Evolutionary conservation across 2,329 filamentous ascomycete genomes (phyloP).

Genomic region (Hirsutella minnesotensis): DNA sequence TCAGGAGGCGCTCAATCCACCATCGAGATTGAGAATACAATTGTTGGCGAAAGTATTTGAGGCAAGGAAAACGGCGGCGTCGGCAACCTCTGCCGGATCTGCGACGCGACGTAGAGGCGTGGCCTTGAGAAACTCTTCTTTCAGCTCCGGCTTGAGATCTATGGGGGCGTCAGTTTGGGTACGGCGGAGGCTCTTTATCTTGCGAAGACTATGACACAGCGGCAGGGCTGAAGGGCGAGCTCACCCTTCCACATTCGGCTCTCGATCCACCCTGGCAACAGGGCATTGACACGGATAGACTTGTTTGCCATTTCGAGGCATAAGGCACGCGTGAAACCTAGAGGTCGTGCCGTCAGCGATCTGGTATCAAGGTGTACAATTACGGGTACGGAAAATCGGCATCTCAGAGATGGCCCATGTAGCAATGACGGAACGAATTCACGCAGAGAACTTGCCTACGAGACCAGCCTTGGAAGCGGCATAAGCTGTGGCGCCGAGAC

Average conservation of each 20-base stretch:
- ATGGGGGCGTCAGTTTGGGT: conserved; percentile 21
- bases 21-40: conserved; percentile 75
- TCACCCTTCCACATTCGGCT: conserved; percentile 69
- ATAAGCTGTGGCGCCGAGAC: conserved; percentile 60
- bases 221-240: conserved; percentile 8
- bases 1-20: conserved; percentile 62
- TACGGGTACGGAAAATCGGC: background rate
- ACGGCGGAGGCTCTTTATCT: background rate
- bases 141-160: conserved; percentile 26
- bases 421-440: conserved; percentile 4
- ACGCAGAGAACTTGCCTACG: conserved; percentile 35
- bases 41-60: conserved; percentile 77
- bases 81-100: conserved; percentile 59
- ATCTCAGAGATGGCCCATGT: background rate
- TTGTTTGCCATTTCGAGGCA: conserved; percentile 48
- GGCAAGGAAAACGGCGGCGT: conserved; percentile 67
- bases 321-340: conserved; percentile 57
- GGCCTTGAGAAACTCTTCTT: conserved; percentile 26
- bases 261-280: conserved; percentile 73
- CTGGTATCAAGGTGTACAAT: conserved; percentile 7
- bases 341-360: conserved; percentile 5
- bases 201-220: background rate
- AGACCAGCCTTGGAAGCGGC: conserved; percentile 73
- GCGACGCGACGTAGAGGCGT: conserved; percentile 61
- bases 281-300: conserved; percentile 64